phyloP scores from a whole-genome alignment of 305 asterid species.

The Lippia alba region DNA sequence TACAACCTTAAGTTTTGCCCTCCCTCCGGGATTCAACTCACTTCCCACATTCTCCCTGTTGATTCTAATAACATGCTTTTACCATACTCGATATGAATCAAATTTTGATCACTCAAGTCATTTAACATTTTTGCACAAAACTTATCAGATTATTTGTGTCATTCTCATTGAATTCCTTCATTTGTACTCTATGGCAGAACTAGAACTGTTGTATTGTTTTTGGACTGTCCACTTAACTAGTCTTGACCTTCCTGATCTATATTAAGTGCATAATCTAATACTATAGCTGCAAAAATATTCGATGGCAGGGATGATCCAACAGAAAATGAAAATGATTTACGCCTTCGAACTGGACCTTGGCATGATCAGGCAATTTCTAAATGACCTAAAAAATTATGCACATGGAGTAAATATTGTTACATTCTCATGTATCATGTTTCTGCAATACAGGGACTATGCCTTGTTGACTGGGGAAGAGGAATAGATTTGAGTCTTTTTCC shows the following conservation, averaged over 20 bases:
- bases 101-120: too few species aligned
- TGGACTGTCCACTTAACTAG: too few species aligned
- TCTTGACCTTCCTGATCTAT: background rate
- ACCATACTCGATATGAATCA: too few species aligned
- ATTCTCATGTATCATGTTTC: slow-evolving; percentile 32
- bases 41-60: too few species aligned
- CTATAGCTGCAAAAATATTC: slow-evolving; percentile 8
- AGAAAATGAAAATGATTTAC: slow-evolving; percentile 54
- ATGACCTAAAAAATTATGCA: slow-evolving; percentile 10
- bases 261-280: slow-evolving; percentile 23
- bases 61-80: too few species aligned
- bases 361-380: slow-evolving; percentile 70
- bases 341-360: slow-evolving; percentile 74
- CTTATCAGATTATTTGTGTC: too few species aligned
- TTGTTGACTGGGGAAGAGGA: slow-evolving; percentile 98
- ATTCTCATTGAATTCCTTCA: too few species aligned
- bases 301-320: slow-evolving; percentile 68
- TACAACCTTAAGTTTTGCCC: too few species aligned
- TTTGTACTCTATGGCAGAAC: too few species aligned
- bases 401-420: slow-evolving; percentile 6
- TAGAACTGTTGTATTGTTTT: too few species aligned
- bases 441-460: slow-evolving; percentile 82
- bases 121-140: background rate
- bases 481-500: slow-evolving; percentile 82
- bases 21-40: too few species aligned